phyloP scores from a whole-genome alignment of 768 basidiomycete species.

The Leccinum subgranulosum region DNA sequence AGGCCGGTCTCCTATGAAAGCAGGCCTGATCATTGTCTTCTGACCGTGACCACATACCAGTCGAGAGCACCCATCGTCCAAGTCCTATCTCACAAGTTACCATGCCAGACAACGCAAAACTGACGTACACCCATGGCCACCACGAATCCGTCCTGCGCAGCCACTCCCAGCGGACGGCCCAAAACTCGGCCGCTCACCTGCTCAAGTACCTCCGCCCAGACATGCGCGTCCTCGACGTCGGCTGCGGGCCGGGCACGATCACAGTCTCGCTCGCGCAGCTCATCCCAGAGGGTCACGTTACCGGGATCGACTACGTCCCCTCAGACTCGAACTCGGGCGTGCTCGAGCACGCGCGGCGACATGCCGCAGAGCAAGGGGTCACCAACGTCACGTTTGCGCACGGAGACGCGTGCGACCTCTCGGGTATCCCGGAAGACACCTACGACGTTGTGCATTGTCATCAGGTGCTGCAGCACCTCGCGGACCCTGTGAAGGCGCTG shows the following conservation, averaged over 20 bases:
- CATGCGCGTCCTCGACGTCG: constrained; percentile 47
- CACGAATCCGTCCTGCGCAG: constrained; percentile 33
- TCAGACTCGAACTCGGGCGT: constrained; percentile 24
- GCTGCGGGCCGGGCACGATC: constrained; percentile 53
- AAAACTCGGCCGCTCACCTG: constrained; percentile 42
- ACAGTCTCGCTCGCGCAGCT: constrained; percentile 40
- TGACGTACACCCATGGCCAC: constrained; percentile 26
- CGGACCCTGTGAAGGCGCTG: constrained; percentile 38
- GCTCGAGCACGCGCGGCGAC: constrained; percentile 33
- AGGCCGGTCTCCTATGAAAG: too few species aligned
- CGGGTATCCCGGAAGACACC: constrained; percentile 33
- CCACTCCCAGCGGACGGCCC: constrained; percentile 37
- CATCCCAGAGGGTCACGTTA: constrained; percentile 40
- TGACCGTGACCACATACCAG: too few species aligned
- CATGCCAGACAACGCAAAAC: constrained; percentile 6
- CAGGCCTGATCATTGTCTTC: too few species aligned
- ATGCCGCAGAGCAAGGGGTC: constrained; percentile 27
- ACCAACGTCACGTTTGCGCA: constrained; percentile 38
- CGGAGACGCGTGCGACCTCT: constrained; percentile 38
- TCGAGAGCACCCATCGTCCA: too few species aligned
- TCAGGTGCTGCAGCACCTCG: constrained; percentile 48
- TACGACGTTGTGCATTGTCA: constrained; percentile 52
- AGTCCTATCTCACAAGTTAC: background rate
- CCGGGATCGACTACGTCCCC: constrained; percentile 38
- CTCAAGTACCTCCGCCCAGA: constrained; percentile 34